These are phyloP conservation scores for Zizania palustris DNA, from an alignment of 202 grass and related monocot genomes.

Conservation along the genomic window DNA sequence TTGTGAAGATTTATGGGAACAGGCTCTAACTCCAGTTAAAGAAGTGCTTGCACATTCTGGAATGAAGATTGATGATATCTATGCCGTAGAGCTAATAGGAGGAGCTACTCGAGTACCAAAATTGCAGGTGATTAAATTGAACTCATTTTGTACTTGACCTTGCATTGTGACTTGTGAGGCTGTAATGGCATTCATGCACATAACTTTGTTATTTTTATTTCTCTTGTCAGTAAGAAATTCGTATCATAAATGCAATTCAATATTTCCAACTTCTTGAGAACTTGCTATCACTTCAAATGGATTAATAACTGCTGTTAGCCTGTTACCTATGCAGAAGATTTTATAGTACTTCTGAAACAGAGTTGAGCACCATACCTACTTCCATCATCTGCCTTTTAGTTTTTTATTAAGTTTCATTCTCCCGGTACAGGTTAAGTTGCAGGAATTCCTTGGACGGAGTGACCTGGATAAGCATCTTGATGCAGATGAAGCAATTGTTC, in stretches of 20 bases:
- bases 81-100: conserved; percentile 95
- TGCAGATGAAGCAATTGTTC: conserved; percentile 98
- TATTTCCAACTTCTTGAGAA: neutral
- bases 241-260: neutral
- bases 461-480: conserved; percentile 91
- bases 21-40: conserved; percentile 85
- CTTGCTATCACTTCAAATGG: conserved; percentile 8
- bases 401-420: conserved; percentile 28
- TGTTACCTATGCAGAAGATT: neutral
- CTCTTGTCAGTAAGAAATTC: neutral
- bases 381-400: neutral
- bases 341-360: neutral
- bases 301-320: conserved; percentile 8
- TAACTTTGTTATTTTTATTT: conserved; percentile 7
- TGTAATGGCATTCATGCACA: conserved; percentile 16
- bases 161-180: neutral
- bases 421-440: conserved; percentile 74
- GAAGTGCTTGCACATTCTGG: conserved; percentile 75
- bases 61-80: conserved; percentile 89
- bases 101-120: conserved; percentile 94
- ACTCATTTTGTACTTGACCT: conserved; percentile 15
- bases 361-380: conserved; percentile 3
- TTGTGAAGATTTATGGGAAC: conserved; percentile 95
- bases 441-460: conserved; percentile 81
- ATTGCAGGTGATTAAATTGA: conserved; percentile 70